Evolutionary conservation across 2,329 filamentous ascomycete species (phyloP), one percentile per base, ranked within the genome.

Genomic region (Pseudohalonectria lignicola): DNA sequence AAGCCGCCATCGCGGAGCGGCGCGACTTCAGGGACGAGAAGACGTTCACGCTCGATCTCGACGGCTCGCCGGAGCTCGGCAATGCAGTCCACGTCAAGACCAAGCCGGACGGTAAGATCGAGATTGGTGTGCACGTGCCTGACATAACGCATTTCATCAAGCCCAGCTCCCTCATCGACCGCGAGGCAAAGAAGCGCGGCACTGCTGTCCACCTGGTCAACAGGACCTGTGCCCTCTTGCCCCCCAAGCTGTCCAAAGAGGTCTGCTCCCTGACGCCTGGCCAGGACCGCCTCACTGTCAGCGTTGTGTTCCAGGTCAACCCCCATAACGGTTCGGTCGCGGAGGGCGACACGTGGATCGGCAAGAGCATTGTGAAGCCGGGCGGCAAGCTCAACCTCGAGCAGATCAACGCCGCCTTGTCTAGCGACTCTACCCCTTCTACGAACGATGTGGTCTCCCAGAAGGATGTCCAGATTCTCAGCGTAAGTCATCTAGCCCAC

Each of bases 71-170:
- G 49, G 86, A 94, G 55, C 75, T 96, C 7, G 87, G 93, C 53
- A 86, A 94, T 62, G 92, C 88, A 26, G 77, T 96, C 48, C 92
- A 98, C 54, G 76, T 95, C 63, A 94, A 93, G 67, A 74, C 79
- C 29, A 74, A 86, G 39, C 66, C 75, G 12, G 84, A 94, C 59
- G 87, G 85, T 53, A 83, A 85, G 60, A 79, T 95, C 45, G 90
- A 98, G 57, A 83, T 98, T 49, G 92, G 88, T 64, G 78, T 96
- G 41, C 92, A 98, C 62, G 85, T 98, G 54, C 79, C 90, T 23
- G 92, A 98, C 60, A 82, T 96, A 48, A 82, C 92, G 43, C 86
- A 98, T 63, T 98, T 98, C 56, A 86, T 98, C 58, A 96, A 96
- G 71, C 72, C 82, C 34, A 94, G 93, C 66, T 94, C 88, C 13